Conservation (phyloP, 2,329 filamentous ascomycete species). For the Ophiocordyceps robertsii region DNA sequence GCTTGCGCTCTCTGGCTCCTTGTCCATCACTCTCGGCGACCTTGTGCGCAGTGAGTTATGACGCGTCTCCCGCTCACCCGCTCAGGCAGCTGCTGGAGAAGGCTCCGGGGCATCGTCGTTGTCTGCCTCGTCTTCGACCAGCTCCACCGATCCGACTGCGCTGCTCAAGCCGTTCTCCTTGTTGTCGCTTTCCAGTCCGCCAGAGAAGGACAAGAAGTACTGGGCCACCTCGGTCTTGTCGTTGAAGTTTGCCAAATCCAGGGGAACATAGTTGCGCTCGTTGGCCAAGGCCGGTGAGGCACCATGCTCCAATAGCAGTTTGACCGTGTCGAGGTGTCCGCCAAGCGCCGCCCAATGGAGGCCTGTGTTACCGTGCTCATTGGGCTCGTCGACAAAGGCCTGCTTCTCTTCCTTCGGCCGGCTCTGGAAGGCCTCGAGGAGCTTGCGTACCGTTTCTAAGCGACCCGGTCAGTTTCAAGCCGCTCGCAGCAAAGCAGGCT, state of each 20-base stretch:
- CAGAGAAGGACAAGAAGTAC: conserved; percentile 39
- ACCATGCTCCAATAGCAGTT: conserved; percentile 60
- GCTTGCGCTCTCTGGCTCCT: not conserved
- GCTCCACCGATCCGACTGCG: conserved; percentile 23
- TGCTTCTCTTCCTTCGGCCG: conserved; percentile 27
- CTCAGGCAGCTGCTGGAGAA: not conserved
- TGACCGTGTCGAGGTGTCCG: conserved; percentile 70
- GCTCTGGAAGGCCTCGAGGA: conserved; percentile 29
- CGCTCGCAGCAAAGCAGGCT: not conserved
- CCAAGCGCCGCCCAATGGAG: conserved; percentile 91
- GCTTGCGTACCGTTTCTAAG: conserved; percentile 29
- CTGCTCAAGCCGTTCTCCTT: conserved; percentile 27
- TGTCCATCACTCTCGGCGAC: not conserved
- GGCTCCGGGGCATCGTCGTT: conserved; percentile 5
- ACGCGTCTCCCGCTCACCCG: not conserved
- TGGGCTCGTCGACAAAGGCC: conserved; percentile 53
- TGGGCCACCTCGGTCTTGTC: conserved; percentile 53
- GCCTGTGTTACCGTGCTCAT: conserved; percentile 76
- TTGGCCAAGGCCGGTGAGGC: conserved; percentile 71
- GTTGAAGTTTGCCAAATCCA: conserved; percentile 60
- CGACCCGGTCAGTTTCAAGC: not conserved
- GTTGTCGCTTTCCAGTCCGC: conserved; percentile 33
- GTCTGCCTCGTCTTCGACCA: conserved; percentile 19
- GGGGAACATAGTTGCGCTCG: conserved; percentile 66
- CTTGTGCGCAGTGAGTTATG: not conserved